Conservation (phyloP, 306 rosid species). For the Quercus mongolica region DNA sequence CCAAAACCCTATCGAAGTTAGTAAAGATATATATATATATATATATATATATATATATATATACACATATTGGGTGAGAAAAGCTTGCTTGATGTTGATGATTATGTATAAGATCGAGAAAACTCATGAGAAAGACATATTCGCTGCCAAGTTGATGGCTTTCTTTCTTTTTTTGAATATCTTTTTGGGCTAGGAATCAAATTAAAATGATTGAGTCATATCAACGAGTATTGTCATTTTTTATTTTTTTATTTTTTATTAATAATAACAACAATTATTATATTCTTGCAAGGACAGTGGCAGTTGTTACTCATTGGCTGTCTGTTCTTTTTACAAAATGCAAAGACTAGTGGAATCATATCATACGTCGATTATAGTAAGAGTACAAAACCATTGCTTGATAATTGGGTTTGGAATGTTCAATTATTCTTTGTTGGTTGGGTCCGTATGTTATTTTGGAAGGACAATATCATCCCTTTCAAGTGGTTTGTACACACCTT, state of each 20-base stretch:
- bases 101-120: background rate
- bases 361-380: background rate
- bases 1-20: conserved; percentile 26
- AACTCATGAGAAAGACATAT: conserved; percentile 1
- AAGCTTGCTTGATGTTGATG: conserved; percentile 14
- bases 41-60: background rate
- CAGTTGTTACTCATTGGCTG: background rate
- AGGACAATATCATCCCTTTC: conserved; percentile 1
- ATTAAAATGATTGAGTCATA: background rate
- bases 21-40: conserved; percentile 4
- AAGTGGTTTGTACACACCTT: background rate
- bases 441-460: background rate
- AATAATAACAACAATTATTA: background rate
- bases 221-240: background rate
- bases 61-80: background rate
- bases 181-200: background rate
- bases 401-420: conserved; percentile 11
- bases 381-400: background rate
- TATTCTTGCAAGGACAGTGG: background rate
- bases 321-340: background rate
- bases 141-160: background rate
- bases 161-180: background rate
- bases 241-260: too few species aligned
- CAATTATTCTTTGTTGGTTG: background rate
- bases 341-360: background rate